Conservation (phyloP, 2,329 filamentous ascomycete species). For the Phoma herbarum region DNA sequence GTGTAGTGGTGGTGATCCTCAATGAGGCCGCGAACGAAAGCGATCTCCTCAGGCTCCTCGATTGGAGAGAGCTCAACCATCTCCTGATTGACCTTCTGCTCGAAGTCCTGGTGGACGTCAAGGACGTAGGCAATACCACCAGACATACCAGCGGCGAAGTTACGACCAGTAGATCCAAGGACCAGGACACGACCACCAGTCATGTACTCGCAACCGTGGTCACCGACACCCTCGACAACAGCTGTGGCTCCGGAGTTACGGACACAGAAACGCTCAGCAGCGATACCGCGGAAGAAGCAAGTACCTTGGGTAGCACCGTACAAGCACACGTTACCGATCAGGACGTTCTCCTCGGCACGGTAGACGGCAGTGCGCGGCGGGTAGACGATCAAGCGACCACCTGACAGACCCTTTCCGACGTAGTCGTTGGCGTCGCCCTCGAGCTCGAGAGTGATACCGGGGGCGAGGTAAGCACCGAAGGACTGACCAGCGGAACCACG, state of each 20-base stretch:
- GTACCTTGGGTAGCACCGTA: slow-evolving; percentile 92
- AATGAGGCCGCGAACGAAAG: slow-evolving; percentile 87
- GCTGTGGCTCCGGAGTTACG: slow-evolving; percentile 95
- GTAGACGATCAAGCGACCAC: slow-evolving; percentile 91
- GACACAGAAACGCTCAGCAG: slow-evolving; percentile 94
- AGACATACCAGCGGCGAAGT: slow-evolving; percentile 98
- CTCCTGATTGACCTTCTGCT: slow-evolving; percentile 93
- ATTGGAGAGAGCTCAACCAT: slow-evolving; percentile 92
- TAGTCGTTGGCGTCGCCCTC: slow-evolving; percentile 98
- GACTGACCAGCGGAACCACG: slow-evolving; percentile 96
- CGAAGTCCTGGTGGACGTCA: slow-evolving; percentile 88
- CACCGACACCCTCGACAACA: slow-evolving; percentile 95
- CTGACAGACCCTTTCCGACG: slow-evolving; percentile 93
- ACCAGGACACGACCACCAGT: slow-evolving; percentile 91
- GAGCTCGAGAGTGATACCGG: slow-evolving; percentile 91
- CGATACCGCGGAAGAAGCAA: slow-evolving; percentile 96
- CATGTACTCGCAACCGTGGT: slow-evolving; percentile 99
- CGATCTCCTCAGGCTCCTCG: slow-evolving; percentile 87
- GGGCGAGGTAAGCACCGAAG: slow-evolving; percentile 92
- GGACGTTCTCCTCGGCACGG: slow-evolving; percentile 94
- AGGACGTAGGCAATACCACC: slow-evolving; percentile 96
- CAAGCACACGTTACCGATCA: slow-evolving; percentile 93
- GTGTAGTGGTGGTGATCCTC: slow-evolving; percentile 99
- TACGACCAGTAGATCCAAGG: slow-evolving; percentile 88
- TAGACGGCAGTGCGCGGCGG: slow-evolving; percentile 89